A percentile compares a stretch with the other conserved stretches of the same genome.
phyloP scores from a whole-genome alignment of 441 rosid species.

The Kokia cookei region DNA sequence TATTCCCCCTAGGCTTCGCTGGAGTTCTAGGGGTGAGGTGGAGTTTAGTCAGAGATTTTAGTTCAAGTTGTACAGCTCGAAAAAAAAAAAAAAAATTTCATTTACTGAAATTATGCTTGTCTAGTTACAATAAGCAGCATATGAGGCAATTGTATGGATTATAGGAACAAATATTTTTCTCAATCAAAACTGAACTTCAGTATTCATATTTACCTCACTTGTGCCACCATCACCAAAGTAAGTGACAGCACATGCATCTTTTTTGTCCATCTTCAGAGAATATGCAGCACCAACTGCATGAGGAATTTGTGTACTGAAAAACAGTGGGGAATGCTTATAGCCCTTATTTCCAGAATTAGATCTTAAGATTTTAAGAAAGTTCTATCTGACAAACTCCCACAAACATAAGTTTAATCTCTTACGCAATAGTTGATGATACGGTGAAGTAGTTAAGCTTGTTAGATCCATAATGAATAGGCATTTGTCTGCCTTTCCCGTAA shows the following conservation, averaged over 20 bases:
- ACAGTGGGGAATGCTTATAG: neutral
- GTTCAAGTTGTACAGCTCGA: neutral
- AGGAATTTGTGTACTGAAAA: constrained; percentile 76
- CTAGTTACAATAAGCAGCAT: neutral
- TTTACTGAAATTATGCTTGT: neutral
- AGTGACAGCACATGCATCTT: constrained; percentile 67
- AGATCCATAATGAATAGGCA: constrained; percentile 92
- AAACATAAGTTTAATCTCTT: constrained; percentile 19
- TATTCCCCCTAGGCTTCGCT: neutral
- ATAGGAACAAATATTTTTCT: neutral
- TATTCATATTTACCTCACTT: constrained; percentile 52
- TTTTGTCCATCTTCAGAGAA: constrained; percentile 80
- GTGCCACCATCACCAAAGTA: constrained; percentile 84
- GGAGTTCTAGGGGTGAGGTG: neutral
- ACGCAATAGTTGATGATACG: constrained; percentile 81
- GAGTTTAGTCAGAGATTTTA: neutral
- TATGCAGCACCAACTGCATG: constrained; percentile 95
- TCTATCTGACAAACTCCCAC: neutral
- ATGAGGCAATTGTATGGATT: neutral
- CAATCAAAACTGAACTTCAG: neutral
- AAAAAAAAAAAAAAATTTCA: neutral
- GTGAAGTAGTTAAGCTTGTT: constrained; percentile 76
- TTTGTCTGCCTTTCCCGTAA: constrained; percentile 86
- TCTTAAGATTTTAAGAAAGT: neutral
- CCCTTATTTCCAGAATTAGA: neutral